phyloP scores from a whole-genome alignment of 2,329 filamentous ascomycete genomes.

The Coccinonectria pachysandricola region DNA sequence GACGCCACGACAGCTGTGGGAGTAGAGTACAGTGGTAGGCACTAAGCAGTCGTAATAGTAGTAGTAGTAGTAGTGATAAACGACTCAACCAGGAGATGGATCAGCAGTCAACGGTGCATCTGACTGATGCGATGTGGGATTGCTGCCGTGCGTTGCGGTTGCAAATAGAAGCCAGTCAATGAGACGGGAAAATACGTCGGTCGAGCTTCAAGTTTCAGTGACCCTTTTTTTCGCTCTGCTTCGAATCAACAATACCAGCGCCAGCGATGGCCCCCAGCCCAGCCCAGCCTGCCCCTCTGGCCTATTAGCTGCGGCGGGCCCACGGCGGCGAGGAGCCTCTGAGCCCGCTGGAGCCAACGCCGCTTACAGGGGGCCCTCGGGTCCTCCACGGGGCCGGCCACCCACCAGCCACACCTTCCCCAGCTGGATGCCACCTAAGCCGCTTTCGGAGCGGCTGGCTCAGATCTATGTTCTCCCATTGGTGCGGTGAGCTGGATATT shows the following conservation, averaged over 20 bases:
- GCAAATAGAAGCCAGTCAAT: conserved; percentile 13
- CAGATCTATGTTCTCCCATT: conserved; percentile 12
- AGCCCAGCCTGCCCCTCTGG: not conserved
- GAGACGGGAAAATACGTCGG: conserved; percentile 16
- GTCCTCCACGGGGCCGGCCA: conserved; percentile 5
- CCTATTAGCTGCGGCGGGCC: not conserved
- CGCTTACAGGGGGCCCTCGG: not conserved
- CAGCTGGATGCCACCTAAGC: conserved; percentile 20
- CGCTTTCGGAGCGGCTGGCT: conserved; percentile 15
- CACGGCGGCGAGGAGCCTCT: not conserved
- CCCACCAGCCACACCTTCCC: conserved; percentile 10
- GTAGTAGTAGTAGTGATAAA: too few relatives aligned
- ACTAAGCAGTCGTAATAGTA: too few relatives aligned
- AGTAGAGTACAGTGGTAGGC: too few relatives aligned
- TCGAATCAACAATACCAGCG: conserved; percentile 11
- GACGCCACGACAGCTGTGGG: too few relatives aligned
- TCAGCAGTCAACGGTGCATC: conserved; percentile 3
- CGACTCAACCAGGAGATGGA: conserved; percentile 4
- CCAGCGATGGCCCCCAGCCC: conserved; percentile 1
- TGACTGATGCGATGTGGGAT: conserved; percentile 7
- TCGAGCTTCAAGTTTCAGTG: conserved; percentile 11
- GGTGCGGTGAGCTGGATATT: conserved; percentile 20
- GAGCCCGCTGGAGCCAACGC: not conserved
- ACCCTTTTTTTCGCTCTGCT: conserved; percentile 20
- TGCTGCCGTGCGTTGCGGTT: conserved; percentile 7